Base-by-base conservation (phyloP, 441 rosid genomes). In the Pelargonium myrrhifolium region DNA sequence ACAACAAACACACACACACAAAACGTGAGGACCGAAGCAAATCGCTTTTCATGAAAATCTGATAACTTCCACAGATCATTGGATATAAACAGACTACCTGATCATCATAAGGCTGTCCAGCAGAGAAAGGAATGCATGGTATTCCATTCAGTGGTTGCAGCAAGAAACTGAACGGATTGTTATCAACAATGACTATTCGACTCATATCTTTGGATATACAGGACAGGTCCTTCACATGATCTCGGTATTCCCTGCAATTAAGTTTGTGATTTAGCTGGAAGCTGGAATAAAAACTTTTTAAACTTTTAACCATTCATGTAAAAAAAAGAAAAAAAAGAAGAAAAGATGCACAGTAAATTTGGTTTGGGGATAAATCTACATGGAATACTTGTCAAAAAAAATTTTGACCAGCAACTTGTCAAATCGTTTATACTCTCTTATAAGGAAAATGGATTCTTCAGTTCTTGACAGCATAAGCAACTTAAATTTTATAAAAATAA, bases 121-220 rank as follows among this genome's bases (percentile, higher is more conserved):
- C 72, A 0, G 83, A 77, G 66, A 80, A 80, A 0, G 83, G 80
- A 68, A 74, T 43, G 21, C 80, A 80, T 0, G 83, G 79, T 53
- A 80, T 77, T 43, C 80, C 83, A 67, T 80, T 80, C 66, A 72
- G 28, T 0, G 81, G 83, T 73, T 80, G 83, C 67, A 77, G 62
- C 75, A 77, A 64, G 71, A 80, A 80, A 71, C 83, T 80, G 71
- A 77, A 80, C 6, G 83, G 83, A 51, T 80, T 80, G 72, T 80
- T 80, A 68, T 80, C 80, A 28, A 80, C 79, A 45, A 80, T 68
- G 26, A 80, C 77, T 31, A 66, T 71, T 66, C 75, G 73, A 37
- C 53, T 17, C 15, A 77, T 68, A 70, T 80, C 72, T 63, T 70
- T 74, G 3, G 81, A 67, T 12, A 80, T 65, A 62, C 64, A 70